These are phyloP conservation scores for Fusarium tuaranense DNA, from an alignment of 2,329 filamentous ascomycete genomes.

Conservation along the genomic window DNA sequence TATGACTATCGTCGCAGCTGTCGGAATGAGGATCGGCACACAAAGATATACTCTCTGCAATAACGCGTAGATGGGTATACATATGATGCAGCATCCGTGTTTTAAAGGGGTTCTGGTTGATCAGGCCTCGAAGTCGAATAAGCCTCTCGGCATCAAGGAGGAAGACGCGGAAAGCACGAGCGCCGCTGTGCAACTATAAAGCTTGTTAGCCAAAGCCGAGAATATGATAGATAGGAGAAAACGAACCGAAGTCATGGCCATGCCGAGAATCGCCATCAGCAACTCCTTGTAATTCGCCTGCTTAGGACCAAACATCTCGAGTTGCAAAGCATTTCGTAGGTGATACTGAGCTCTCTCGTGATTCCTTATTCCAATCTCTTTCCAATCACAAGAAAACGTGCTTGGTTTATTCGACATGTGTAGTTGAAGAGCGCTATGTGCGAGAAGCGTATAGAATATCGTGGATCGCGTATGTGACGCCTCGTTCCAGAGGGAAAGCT, in stretches of 20 bases:
- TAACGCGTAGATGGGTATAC: slow-evolving; percentile 58
- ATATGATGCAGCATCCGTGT: slow-evolving; percentile 59
- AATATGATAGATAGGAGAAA: rapidly evolving
- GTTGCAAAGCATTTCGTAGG: slow-evolving; percentile 49
- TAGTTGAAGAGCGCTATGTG: slow-evolving; percentile 57
- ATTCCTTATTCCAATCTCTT: slow-evolving; percentile 44
- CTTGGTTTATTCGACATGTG: slow-evolving; percentile 35
- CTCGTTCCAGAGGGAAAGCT: slow-evolving; percentile 54
- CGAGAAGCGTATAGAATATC: slow-evolving; percentile 54
- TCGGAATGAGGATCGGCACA: slow-evolving; percentile 10
- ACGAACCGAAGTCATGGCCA: slow-evolving; percentile 41
- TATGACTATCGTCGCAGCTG: neutral
- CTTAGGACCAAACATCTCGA: slow-evolving; percentile 47
- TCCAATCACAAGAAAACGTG: slow-evolving; percentile 38
- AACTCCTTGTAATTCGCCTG: slow-evolving; percentile 57
- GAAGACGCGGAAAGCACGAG: slow-evolving; percentile 37
- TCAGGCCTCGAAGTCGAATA: slow-evolving; percentile 52
- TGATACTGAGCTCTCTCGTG: slow-evolving; percentile 48
- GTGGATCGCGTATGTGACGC: slow-evolving; percentile 53
- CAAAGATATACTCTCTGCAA: slow-evolving; percentile 55
- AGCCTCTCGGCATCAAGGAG: slow-evolving; percentile 57
- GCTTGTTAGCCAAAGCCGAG: neutral
- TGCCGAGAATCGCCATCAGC: slow-evolving; percentile 55
- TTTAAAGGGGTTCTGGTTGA: slow-evolving; percentile 54
- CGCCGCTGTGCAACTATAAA: slow-evolving; percentile 30